Evolutionary conservation across 2,329 filamentous ascomycete genomes (phyloP).

Genomic region (Tolypocladium tropicale): DNA sequence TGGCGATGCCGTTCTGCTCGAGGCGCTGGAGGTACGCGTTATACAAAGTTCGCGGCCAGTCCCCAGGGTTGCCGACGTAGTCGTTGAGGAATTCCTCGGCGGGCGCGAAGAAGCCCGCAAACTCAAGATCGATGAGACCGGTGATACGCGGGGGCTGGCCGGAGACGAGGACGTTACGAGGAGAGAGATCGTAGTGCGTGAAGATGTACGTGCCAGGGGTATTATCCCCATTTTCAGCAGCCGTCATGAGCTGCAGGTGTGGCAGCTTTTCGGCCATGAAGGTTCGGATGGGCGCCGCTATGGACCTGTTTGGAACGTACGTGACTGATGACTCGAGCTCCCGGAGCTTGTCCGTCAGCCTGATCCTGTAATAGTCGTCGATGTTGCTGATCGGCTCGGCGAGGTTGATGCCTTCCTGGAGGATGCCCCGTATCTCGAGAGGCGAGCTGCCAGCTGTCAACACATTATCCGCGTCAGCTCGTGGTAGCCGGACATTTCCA

Average conservation of each 20-base stretch:
- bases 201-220: slow-evolving; percentile 4
- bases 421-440: not conserved
- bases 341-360: slow-evolving; percentile 4
- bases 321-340: slow-evolving; percentile 1
- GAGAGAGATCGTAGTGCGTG: slow-evolving; percentile 13
- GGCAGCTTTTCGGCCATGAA: slow-evolving; percentile 4
- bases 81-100: slow-evolving; percentile 10
- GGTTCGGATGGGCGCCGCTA: not conserved
- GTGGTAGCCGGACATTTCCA: slow-evolving; percentile 7
- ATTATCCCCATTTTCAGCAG: not conserved
- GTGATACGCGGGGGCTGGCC: slow-evolving; percentile 7
- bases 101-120: slow-evolving; percentile 11
- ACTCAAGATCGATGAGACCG: slow-evolving; percentile 14
- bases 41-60: slow-evolving; percentile 7
- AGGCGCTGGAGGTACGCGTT: slow-evolving; percentile 5
- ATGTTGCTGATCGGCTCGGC: slow-evolving; percentile 5
- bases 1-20: slow-evolving; percentile 1
- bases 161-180: slow-evolving; percentile 11
- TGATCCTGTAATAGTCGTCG: slow-evolving; percentile 5
- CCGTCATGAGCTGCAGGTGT: slow-evolving; percentile 1
- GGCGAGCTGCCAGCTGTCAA: not conserved
- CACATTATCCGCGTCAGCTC: not conserved
- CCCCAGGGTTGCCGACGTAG: slow-evolving; percentile 2
- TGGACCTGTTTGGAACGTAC: slow-evolving; percentile 2
- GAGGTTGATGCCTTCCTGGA: slow-evolving; percentile 5